A percentile compares a stretch with the other conserved stretches of the same genome.
Evolutionary conservation across 495 filamentous ascomycete species (phyloP).

Genomic region (Rusavskia elegans): DNA sequence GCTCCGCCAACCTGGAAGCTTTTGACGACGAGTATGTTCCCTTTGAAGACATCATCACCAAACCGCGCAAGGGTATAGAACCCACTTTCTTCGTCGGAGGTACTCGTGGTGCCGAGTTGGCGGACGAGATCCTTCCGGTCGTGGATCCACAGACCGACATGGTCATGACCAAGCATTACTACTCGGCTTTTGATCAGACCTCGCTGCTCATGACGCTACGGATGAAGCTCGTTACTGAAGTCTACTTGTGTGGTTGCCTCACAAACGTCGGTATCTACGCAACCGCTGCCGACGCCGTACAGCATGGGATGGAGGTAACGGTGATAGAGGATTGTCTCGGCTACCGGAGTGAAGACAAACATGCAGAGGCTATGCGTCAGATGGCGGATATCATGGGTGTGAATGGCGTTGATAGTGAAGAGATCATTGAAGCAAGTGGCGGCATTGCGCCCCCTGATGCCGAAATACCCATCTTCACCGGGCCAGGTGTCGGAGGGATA

Average conservation of each 20-base stretch:
- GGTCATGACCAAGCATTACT: conserved; percentile 62
- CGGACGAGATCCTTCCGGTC: conserved; percentile 36
- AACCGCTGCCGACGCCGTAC: conserved; percentile 79
- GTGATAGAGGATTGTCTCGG: conserved; percentile 83
- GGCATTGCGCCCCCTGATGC: conserved; percentile 19
- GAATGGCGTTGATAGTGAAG: conserved; percentile 39
- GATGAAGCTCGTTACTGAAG: conserved; percentile 65
- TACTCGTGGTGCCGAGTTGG: conserved; percentile 52
- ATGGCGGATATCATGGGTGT: conserved; percentile 66
- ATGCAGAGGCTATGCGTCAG: conserved; percentile 59
- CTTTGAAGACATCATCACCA: conserved; percentile 17
- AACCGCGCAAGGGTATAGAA: conserved; percentile 19
- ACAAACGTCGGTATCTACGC: conserved; percentile 85
- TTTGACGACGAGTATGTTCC: conserved; percentile 9
- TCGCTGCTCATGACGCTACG: conserved; percentile 55
- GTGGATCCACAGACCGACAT: conserved; percentile 45
- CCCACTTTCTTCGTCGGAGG: conserved; percentile 43
- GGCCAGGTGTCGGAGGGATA: conserved; percentile 7
- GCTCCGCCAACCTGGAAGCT: conserved; percentile 8
- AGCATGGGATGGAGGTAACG: conserved; percentile 70
- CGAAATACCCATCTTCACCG: conserved; percentile 1
- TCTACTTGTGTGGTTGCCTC: conserved; percentile 84
- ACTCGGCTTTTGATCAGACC: conserved; percentile 73
- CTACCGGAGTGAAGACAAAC: conserved; percentile 54
- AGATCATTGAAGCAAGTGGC: conserved; percentile 34